Evolutionary conservation across 345 rosid genomes (phyloP).

Genomic region (Eucalyptus pauciflora): DNA sequence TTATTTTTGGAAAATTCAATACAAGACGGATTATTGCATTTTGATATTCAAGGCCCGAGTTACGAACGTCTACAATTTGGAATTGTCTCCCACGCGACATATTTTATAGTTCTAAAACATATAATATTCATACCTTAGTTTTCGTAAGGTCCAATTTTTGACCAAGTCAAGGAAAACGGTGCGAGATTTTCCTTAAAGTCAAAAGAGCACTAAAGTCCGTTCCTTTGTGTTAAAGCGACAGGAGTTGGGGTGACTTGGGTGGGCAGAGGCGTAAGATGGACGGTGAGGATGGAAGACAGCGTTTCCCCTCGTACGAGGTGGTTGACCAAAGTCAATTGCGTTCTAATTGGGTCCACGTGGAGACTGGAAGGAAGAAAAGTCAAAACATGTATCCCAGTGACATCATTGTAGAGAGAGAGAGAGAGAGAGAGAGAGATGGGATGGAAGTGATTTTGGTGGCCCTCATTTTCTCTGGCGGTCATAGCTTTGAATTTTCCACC

Average conservation of each 20-base stretch:
- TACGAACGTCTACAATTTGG: background rate
- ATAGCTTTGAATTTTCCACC: too few species aligned
- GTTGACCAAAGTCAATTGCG: background rate
- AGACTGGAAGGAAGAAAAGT: background rate
- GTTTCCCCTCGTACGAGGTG: background rate
- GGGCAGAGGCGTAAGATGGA: background rate
- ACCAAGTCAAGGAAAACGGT: background rate
- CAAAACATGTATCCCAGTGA: background rate
- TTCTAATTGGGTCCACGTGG: background rate
- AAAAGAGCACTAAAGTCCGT: background rate
- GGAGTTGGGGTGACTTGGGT: background rate
- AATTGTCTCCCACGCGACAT: background rate
- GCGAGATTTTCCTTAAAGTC: background rate
- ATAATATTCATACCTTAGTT: background rate
- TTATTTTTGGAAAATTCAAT: background rate
- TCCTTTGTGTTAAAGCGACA: background rate
- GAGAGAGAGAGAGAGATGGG: too few species aligned
- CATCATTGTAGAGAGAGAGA: background rate
- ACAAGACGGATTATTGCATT: rapidly evolving
- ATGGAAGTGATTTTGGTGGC: too few species aligned
- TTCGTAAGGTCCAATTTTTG: background rate
- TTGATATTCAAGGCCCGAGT: background rate
- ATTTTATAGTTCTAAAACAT: background rate
- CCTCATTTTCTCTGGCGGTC: too few species aligned
- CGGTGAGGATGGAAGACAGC: background rate